Conservation (phyloP, 331 rosid species). For the Ulmus americana region DNA sequence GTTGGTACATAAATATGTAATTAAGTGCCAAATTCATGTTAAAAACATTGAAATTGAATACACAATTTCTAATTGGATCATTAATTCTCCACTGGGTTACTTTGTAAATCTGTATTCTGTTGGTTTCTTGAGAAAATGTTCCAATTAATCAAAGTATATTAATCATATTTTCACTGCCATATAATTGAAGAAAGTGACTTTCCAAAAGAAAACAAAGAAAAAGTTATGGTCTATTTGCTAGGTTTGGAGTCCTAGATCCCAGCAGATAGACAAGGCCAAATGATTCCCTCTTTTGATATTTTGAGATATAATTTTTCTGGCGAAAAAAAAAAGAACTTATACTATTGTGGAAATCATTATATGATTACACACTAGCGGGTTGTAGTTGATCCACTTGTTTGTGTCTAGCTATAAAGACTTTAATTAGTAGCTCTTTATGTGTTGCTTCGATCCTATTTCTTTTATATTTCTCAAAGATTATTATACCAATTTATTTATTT, state of each 20-base stretch:
- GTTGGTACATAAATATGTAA: too few relatives aligned
- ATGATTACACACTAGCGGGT: not conserved
- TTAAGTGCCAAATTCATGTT: too few relatives aligned
- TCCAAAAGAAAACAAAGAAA: not conserved
- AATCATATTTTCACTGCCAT: not conserved
- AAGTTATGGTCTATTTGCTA: not conserved
- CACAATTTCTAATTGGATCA: too few relatives aligned
- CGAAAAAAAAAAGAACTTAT: not conserved
- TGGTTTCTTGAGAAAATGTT: too few relatives aligned
- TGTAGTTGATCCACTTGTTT: not conserved
- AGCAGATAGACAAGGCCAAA: conserved; percentile 11
- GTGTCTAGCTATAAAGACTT: not conserved
- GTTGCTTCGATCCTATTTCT: not conserved
- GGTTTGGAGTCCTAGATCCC: conserved; percentile 14
- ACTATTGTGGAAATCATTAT: not conserved
- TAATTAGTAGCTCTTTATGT: too few relatives aligned
- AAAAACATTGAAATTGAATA: too few relatives aligned
- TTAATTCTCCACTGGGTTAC: too few relatives aligned
- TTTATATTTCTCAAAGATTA: not conserved
- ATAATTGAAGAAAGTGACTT: conserved; percentile 7
- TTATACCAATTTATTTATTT: too few relatives aligned
- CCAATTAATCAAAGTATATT: too few relatives aligned
- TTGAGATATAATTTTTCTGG: not conserved
- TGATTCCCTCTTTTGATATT: conserved; percentile 7
- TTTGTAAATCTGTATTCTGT: too few relatives aligned